Base-by-base conservation (phyloP, 1,139 yeast genomes). In the Trichomonascaceae sp. region DNA sequence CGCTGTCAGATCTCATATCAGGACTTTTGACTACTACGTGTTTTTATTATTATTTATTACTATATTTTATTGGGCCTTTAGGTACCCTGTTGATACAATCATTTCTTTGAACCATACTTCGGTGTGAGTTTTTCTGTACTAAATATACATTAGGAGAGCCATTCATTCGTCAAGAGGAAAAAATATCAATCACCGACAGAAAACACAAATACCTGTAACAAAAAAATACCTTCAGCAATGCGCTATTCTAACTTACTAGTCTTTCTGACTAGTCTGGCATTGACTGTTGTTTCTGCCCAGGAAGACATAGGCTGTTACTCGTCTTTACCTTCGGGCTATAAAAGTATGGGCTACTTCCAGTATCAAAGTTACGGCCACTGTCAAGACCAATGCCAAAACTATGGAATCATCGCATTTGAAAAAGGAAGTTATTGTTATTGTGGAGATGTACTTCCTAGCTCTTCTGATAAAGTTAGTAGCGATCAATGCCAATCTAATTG, bases 381-480 rank as follows among this genome's bases (percentile, higher is more conserved):
- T 50, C 43, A 43, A 15, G n/a, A 30, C 7, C 45, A 22, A 8
- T 62, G 65, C 48, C 18, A 38, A 24, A 53, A 41, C 38, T 36
- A 50, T 30, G 71, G 81, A 2, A 85, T 81, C 62, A 78, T 83
- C 62, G 96, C 93, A 7, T 62, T 85, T 47, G 70, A 72, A 17
- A 65, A 76, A 45, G 91, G 89, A 44, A 66, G 72, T 52, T 69
- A 72, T 19, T 88, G 96, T 70, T 81, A 74, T 64, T 88, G 96
- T 69, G 87, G 91, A 57, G 65, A 71, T 57, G 60, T 71, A 0
- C 64, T 75, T 18, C 95, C 96, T 1, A 54, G 71, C 15, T 59
- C 74, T 1, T 59, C 70, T 18, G 64, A 66, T 15, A 52, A 51
- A 49, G 63, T 60, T 12, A 61, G 60, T 32, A 52, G 63, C n/a